A percentile compares a stretch with the other conserved stretches of the same genome.
Conservation (phyloP, 108 stramenopile genomes). For the Skeletonema menzelii region DNA sequence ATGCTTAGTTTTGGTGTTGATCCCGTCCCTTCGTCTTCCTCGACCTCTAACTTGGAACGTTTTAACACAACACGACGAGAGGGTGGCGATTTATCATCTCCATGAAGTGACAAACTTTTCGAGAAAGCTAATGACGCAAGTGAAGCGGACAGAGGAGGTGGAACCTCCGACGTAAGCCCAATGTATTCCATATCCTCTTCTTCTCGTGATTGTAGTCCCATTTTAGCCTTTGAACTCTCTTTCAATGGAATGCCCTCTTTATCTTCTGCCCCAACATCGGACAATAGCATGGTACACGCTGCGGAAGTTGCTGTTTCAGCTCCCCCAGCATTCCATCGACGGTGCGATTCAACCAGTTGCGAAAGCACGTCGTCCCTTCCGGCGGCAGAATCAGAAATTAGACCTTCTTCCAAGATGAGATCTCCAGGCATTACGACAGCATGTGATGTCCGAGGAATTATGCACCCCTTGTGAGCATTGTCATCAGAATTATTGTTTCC, state of each 20-base stretch:
- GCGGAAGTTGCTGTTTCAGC: background rate
- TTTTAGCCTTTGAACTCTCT: constrained; percentile 79
- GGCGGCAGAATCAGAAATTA: background rate
- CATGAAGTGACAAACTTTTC: background rate
- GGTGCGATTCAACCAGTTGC: constrained; percentile 38
- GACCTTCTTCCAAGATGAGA: constrained; percentile 51
- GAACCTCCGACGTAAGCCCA: constrained; percentile 55
- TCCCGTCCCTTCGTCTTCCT: constrained; percentile 76
- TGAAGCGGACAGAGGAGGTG: constrained; percentile 24
- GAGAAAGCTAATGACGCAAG: constrained; percentile 18
- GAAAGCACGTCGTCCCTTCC: constrained; percentile 23
- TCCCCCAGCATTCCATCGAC: constrained; percentile 26
- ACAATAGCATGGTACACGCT: constrained; percentile 64
- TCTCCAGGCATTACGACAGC: constrained; percentile 77
- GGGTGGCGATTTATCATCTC: background rate
- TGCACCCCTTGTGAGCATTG: background rate
- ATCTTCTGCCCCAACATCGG: constrained; percentile 82
- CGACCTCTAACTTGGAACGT: constrained; percentile 70
- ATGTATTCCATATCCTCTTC: constrained; percentile 89
- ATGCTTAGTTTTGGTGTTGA: constrained; percentile 70
- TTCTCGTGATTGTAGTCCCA: constrained; percentile 67
- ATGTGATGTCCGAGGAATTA: constrained; percentile 41
- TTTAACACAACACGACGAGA: constrained; percentile 73
- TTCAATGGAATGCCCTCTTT: constrained; percentile 79
- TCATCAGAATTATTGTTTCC: background rate